A percentile compares a stretch with the other conserved stretches of the same genome.
Conservation (phyloP, 2,329 filamentous ascomycete genomes). For the Botrytis medusae region DNA sequence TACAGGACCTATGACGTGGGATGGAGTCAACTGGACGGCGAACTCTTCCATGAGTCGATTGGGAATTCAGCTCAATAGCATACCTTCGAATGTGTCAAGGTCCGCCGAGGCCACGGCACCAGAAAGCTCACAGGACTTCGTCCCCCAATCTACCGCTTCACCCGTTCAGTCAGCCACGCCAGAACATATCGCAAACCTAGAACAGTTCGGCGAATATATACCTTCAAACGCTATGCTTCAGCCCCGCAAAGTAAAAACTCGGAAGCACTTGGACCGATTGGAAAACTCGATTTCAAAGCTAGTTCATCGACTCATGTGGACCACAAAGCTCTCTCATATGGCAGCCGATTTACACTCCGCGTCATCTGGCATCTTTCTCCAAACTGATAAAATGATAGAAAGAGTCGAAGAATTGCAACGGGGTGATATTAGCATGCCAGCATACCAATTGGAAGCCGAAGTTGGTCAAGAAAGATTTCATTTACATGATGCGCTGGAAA, state of each 20-base stretch:
- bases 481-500: constrained; percentile 32
- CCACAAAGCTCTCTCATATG: constrained; percentile 22
- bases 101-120: not conserved
- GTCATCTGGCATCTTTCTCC: constrained; percentile 10
- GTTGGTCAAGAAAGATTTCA: constrained; percentile 27
- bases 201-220: constrained; percentile 15
- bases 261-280: constrained; percentile 31
- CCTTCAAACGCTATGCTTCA: not conserved
- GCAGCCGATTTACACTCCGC: constrained; percentile 6
- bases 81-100: not conserved
- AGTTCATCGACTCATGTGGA: constrained; percentile 29
- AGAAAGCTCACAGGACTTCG: not conserved
- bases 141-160: not conserved
- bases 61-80: not conserved
- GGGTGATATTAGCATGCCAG: constrained; percentile 28
- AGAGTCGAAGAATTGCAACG: constrained; percentile 27
- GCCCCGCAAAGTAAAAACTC: constrained; percentile 29
- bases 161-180: not conserved
- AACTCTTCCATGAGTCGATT: constrained; percentile 6
- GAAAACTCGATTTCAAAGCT: constrained; percentile 31
- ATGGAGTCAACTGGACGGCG: constrained; percentile 2
- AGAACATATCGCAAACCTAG: not conserved
- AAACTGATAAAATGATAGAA: constrained; percentile 28
- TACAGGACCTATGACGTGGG: constrained; percentile 13
- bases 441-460: constrained; percentile 25